Percentiles rank a stretch among this genome's conserved stretches.
Conservation (phyloP, 2,329 filamentous ascomycete species). For the Furcasterigmium furcatum region DNA sequence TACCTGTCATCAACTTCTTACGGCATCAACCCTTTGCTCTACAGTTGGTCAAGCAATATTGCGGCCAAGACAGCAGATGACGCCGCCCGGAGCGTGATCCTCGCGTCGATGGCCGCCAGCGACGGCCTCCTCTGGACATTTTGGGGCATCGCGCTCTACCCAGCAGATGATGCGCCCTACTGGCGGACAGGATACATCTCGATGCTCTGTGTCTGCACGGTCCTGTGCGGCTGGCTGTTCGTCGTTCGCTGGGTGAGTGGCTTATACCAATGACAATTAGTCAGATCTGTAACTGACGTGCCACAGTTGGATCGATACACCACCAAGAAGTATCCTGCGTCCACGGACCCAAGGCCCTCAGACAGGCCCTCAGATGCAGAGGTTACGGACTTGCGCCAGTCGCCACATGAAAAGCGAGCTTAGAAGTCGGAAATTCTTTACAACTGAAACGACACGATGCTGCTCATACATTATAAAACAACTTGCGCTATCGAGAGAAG, state of each 20-base stretch:
- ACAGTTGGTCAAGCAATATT: conserved; percentile 21
- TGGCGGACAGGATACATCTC: conserved; percentile 26
- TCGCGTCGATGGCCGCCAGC: conserved; percentile 36
- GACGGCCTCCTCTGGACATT: conserved; percentile 37
- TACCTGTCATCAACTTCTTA: conserved; percentile 19
- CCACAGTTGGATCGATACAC: conserved; percentile 1
- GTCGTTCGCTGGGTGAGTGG: conserved; percentile 1
- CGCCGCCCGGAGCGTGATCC: conserved; percentile 31
- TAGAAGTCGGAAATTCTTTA: no score
- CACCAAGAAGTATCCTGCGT: neutral
- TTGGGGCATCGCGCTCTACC: conserved; percentile 39
- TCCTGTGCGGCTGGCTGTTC: neutral
- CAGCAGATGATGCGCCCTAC: conserved; percentile 37
- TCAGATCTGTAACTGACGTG: neutral
- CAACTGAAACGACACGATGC: no score
- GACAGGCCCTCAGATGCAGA: no score
- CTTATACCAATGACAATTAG: neutral
- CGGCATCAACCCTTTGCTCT: conserved; percentile 20
- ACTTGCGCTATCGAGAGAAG: no score
- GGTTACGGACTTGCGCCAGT: no score
- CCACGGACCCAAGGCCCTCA: neutral
- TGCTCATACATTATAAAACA: no score
- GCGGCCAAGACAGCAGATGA: conserved; percentile 27
- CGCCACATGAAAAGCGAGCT: no score
- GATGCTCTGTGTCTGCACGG: conserved; percentile 10